Conservation (phyloP, 345 rosid species). For the Litchi chinensis region DNA sequence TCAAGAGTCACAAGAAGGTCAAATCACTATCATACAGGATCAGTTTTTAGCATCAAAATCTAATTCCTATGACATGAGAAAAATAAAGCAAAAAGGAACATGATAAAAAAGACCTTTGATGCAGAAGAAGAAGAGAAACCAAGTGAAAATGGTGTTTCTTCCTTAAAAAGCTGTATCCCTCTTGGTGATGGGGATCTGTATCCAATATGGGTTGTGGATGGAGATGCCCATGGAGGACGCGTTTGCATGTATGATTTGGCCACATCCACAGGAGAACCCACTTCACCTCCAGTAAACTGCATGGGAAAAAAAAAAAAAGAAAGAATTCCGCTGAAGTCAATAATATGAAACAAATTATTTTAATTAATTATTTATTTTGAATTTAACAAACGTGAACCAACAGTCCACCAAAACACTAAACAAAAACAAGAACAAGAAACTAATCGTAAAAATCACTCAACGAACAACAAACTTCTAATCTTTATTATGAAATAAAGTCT, state of each 20-base stretch:
- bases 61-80: background rate
- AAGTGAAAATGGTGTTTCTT: slow-evolving; percentile 50
- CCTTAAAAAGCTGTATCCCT: slow-evolving; percentile 49
- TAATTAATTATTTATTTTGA: background rate
- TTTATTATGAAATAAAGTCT: no score
- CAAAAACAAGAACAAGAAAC: no score
- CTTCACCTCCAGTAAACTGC: slow-evolving; percentile 61
- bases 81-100: slow-evolving; percentile 3
- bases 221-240: slow-evolving; percentile 80
- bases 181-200: slow-evolving; percentile 45
- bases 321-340: background rate
- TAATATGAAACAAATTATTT: background rate
- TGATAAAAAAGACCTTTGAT: slow-evolving; percentile 53
- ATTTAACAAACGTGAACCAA: no score
- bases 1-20: background rate
- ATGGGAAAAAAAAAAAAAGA: background rate
- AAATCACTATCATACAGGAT: background rate
- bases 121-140: slow-evolving; percentile 42
- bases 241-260: slow-evolving; percentile 82
- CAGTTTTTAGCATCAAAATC: background rate
- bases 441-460: no score
- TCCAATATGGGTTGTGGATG: slow-evolving; percentile 40
- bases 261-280: slow-evolving; percentile 75
- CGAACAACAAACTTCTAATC: no score
- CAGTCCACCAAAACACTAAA: no score